These are phyloP conservation scores for Mycena floridula DNA, from an alignment of 768 basidiomycete genomes.

Conservation along the genomic window DNA sequence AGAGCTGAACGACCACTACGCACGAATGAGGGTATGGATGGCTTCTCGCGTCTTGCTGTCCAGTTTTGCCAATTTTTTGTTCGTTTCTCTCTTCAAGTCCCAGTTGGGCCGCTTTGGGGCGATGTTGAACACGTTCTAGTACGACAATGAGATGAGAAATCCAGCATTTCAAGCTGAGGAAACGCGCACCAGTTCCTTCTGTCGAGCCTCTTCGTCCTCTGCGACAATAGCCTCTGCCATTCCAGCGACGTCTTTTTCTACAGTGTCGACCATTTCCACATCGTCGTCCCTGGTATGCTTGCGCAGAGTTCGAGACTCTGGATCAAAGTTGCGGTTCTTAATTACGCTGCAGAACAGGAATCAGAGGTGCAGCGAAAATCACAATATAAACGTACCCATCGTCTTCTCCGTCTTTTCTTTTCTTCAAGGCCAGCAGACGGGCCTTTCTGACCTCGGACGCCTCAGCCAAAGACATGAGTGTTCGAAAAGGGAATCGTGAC, in stretches of 20 bases:
- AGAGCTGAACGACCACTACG: conserved; percentile 23
- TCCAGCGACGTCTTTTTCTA: conserved; percentile 81
- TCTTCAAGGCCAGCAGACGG: conserved; percentile 71
- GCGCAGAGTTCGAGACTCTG: conserved; percentile 72
- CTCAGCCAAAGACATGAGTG: conserved; percentile 73
- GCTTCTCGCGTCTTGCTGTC: conserved; percentile 89
- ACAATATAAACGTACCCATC: no score
- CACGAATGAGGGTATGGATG: conserved; percentile 89
- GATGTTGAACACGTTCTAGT: conserved; percentile 91
- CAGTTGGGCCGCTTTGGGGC: conserved; percentile 96
- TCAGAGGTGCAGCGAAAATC: conserved; percentile 30
- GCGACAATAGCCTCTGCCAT: conserved; percentile 78
- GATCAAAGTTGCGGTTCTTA: conserved; percentile 84
- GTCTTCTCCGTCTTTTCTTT: conserved; percentile 57
- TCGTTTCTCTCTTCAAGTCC: conserved; percentile 93
- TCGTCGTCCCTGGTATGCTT: conserved; percentile 55
- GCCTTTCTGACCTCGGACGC: conserved; percentile 78
- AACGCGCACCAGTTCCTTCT: conserved; percentile 76
- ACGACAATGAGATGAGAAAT: conserved; percentile 4
- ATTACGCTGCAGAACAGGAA: conserved; percentile 30
- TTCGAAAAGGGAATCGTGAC: no score
- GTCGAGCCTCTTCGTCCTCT: conserved; percentile 80
- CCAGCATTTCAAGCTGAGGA: neutral
- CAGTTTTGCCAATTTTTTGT: conserved; percentile 83
- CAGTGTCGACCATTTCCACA: conserved; percentile 66